Conservation (phyloP, 2,329 filamentous ascomycete genomes). For the Macrophomina pseudophaseolina region DNA sequence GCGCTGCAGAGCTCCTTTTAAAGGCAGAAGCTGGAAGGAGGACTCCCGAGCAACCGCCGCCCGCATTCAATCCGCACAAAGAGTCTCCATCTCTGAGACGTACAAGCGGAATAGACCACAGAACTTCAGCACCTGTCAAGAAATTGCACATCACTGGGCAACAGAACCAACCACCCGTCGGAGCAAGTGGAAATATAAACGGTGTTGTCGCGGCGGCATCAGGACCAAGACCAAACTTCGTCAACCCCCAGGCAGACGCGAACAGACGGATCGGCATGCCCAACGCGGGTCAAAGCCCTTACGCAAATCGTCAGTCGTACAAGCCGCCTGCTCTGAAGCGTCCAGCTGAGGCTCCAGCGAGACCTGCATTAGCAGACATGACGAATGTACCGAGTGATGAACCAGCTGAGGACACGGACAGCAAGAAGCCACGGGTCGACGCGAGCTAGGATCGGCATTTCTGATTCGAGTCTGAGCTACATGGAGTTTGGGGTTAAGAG, state of each 20-base stretch:
- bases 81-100: slow-evolving; percentile 80
- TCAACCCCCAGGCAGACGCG: slow-evolving; percentile 55
- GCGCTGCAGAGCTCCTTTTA: slow-evolving; percentile 49
- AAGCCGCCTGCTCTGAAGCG: slow-evolving; percentile 46
- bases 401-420: slow-evolving; percentile 44
- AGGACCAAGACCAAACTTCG: slow-evolving; percentile 46
- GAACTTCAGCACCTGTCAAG: slow-evolving; percentile 71
- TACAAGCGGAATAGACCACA: slow-evolving; percentile 85
- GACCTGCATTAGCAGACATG: slow-evolving; percentile 50
- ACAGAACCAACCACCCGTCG: not conserved
- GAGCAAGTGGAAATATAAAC: slow-evolving; percentile 10
- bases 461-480: not conserved
- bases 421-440: slow-evolving; percentile 24
- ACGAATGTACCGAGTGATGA: slow-evolving; percentile 47
- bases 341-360: slow-evolving; percentile 30
- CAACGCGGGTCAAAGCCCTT: slow-evolving; percentile 47
- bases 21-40: slow-evolving; percentile 35
- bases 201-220: not conserved
- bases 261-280: slow-evolving; percentile 58
- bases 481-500: not conserved
- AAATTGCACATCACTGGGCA: slow-evolving; percentile 24
- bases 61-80: slow-evolving; percentile 54
- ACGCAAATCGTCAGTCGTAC: slow-evolving; percentile 51
- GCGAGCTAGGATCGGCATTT: slow-evolving; percentile 28
- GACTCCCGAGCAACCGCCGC: slow-evolving; percentile 37